phyloP scores from a whole-genome alignment of 257 asterid genomes.

The Scutellaria galericulata region DNA sequence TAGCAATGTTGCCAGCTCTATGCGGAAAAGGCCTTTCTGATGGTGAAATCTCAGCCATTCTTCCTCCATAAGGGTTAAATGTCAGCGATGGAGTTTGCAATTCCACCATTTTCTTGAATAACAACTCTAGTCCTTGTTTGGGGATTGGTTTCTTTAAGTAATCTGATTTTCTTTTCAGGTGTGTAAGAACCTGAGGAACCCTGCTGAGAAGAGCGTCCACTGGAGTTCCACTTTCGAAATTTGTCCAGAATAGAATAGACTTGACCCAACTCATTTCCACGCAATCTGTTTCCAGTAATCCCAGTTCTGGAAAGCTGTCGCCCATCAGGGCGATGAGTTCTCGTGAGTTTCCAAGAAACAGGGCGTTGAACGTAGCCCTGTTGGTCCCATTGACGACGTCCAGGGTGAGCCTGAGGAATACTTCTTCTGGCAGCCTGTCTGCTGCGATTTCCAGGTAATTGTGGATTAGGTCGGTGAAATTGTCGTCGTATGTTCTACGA shows the following conservation, averaged over 20 bases:
- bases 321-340: conserved; percentile 42
- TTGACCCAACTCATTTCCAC: conserved; percentile 54
- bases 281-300: conserved; percentile 41
- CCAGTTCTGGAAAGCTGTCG: conserved; percentile 41
- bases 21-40: conserved; percentile 46
- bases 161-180: conserved; percentile 54
- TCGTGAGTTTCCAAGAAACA: conserved; percentile 50
- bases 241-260: conserved; percentile 51
- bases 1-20: conserved; percentile 7
- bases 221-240: conserved; percentile 40
- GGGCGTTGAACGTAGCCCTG: conserved; percentile 41
- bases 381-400: conserved; percentile 37
- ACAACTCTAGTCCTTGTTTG: conserved; percentile 43
- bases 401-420: conserved; percentile 39
- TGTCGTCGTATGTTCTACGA: conserved; percentile 18
- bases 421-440: conserved; percentile 33
- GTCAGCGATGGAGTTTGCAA: conserved; percentile 30
- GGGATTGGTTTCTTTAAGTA: conserved; percentile 48
- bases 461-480: conserved; percentile 39
- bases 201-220: conserved; percentile 41
- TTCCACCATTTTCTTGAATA: conserved; percentile 53
- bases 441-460: conserved; percentile 37
- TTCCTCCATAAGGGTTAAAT: conserved; percentile 47
- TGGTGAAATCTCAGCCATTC: conserved; percentile 43
- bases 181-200: conserved; percentile 28